A percentile compares a stretch with the other conserved stretches of the same genome.
Evolutionary conservation across 805 yeast genomes (phyloP).

Genomic region (Kodamaea neixiangensis): DNA sequence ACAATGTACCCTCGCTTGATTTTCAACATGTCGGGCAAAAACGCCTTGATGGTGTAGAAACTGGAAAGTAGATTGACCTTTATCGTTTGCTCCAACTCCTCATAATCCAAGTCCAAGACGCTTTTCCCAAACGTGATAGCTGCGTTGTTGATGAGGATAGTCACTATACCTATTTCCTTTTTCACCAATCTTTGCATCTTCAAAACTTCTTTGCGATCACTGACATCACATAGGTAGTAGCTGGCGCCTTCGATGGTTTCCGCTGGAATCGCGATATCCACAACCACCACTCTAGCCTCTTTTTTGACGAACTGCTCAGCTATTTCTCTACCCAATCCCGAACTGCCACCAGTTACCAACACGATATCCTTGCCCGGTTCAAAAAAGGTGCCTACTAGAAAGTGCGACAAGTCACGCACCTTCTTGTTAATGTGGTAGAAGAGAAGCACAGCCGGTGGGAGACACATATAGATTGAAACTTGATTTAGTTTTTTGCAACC

Average conservation of each 20-base stretch:
- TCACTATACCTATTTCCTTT: conserved; percentile 56
- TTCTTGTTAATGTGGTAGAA: conserved; percentile 19
- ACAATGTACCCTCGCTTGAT: conserved; percentile 71
- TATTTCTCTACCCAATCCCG: conserved; percentile 76
- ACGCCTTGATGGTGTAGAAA: conserved; percentile 66
- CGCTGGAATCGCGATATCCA: conserved; percentile 56
- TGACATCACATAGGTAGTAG: conserved; percentile 72
- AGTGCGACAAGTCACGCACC: conserved; percentile 34
- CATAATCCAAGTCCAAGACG: conserved; percentile 52
- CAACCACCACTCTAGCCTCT: conserved; percentile 58
- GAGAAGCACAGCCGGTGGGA: background rate
- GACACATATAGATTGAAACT: background rate
- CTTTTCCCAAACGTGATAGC: conserved; percentile 66
- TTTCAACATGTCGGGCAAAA: conserved; percentile 71
- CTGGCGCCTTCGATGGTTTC: conserved; percentile 41
- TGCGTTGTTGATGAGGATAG: conserved; percentile 83
- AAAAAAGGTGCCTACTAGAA: conserved; percentile 51
- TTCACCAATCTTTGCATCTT: conserved; percentile 41
- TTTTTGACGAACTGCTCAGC: conserved; percentile 45
- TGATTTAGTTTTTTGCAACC: background rate
- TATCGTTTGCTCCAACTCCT: conserved; percentile 62
- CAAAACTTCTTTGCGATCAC: conserved; percentile 48
- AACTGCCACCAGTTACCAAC: conserved; percentile 80
- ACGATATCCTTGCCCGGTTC: conserved; percentile 61
- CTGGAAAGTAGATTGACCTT: conserved; percentile 71